phyloP scores from a whole-genome alignment of 495 filamentous ascomycete genomes.

The Cercophora newfieldiana region DNA sequence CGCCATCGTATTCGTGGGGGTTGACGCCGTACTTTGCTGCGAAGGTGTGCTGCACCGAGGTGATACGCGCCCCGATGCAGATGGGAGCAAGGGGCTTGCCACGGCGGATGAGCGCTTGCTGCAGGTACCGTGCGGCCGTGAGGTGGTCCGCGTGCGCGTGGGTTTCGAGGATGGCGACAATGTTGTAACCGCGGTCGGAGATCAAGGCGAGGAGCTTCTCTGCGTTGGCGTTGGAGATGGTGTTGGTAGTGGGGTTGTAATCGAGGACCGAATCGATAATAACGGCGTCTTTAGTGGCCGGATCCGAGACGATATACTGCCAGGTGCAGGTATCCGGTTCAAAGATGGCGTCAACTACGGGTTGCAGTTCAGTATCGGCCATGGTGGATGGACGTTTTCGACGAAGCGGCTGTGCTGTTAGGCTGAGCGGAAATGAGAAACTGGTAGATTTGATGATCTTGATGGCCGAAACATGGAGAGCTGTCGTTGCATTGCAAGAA shows the following conservation, averaged over 20 bases:
- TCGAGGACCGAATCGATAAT: conserved; percentile 64
- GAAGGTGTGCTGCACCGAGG: conserved; percentile 51
- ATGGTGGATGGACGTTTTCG: too few species aligned
- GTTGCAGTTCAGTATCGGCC: conserved; percentile 2
- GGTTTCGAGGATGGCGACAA: conserved; percentile 57
- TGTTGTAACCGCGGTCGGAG: conserved; percentile 44
- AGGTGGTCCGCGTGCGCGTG: conserved; percentile 65
- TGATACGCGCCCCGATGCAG: conserved; percentile 57
- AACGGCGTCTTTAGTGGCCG: conserved; percentile 44
- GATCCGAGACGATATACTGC: conserved; percentile 61
- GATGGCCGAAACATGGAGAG: too few species aligned
- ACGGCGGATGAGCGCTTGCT: conserved; percentile 35
- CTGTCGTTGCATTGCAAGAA: too few species aligned
- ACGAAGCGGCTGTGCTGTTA: neutral
- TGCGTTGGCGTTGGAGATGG: conserved; percentile 50
- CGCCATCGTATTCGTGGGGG: conserved; percentile 39
- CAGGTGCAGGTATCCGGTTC: conserved; percentile 50
- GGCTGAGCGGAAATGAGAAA: too few species aligned
- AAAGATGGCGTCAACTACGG: conserved; percentile 32
- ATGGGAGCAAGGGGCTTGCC: conserved; percentile 39
- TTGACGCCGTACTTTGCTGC: conserved; percentile 48
- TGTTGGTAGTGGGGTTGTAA: conserved; percentile 50
- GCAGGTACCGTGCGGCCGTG: conserved; percentile 57
- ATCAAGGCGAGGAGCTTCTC: conserved; percentile 48
- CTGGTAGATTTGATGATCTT: too few species aligned